A percentile compares a stretch with the other conserved stretches of the same genome.
phyloP scores from a whole-genome alignment of 2,329 filamentous ascomycete genomes.

The Cladosporium sp. region DNA sequence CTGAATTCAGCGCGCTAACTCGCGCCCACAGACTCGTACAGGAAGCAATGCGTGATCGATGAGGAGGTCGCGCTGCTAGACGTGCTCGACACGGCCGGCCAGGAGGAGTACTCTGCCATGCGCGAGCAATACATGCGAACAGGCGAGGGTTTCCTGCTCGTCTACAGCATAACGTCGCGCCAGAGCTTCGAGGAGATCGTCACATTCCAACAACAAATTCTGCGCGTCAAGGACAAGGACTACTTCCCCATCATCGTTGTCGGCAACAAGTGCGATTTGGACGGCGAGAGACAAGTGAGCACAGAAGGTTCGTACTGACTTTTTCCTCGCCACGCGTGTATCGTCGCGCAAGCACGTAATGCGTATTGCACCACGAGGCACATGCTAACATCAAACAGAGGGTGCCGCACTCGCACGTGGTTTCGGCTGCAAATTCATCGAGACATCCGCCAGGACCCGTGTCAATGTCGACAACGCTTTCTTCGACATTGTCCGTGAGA shows the following conservation, averaged over 20 bases:
- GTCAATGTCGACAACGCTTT: slow-evolving; percentile 99
- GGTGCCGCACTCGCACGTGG: slow-evolving; percentile 80
- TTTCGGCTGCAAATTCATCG: slow-evolving; percentile 98
- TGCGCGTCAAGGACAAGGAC: slow-evolving; percentile 98
- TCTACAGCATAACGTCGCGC: slow-evolving; percentile 96
- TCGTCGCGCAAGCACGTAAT: slow-evolving; percentile 20
- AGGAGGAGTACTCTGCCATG: slow-evolving; percentile 99
- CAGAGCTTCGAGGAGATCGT: slow-evolving; percentile 98
- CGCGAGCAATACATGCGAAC: slow-evolving; percentile 99
- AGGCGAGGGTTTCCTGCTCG: slow-evolving; percentile 93
- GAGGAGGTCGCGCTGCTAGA: slow-evolving; percentile 97
- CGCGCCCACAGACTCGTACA: slow-evolving; percentile 78
- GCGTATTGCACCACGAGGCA: slow-evolving; percentile 10
- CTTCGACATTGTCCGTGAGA: slow-evolving; percentile 97
- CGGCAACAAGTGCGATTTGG: slow-evolving; percentile 98
- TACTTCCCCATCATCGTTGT: slow-evolving; percentile 99
- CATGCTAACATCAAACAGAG: slow-evolving; percentile 58
- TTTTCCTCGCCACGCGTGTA: slow-evolving; percentile 21
- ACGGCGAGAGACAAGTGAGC: slow-evolving; percentile 85
- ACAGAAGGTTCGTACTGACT: slow-evolving; percentile 71
- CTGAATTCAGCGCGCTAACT: slow-evolving; percentile 25
- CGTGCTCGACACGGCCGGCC: slow-evolving; percentile 95
- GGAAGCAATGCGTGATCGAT: slow-evolving; percentile 99
- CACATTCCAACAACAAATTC: slow-evolving; percentile 97
- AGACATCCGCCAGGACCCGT: slow-evolving; percentile 96